phyloP scores from a whole-genome alignment of 345 rosid genomes.

The Trapa bicornis region DNA sequence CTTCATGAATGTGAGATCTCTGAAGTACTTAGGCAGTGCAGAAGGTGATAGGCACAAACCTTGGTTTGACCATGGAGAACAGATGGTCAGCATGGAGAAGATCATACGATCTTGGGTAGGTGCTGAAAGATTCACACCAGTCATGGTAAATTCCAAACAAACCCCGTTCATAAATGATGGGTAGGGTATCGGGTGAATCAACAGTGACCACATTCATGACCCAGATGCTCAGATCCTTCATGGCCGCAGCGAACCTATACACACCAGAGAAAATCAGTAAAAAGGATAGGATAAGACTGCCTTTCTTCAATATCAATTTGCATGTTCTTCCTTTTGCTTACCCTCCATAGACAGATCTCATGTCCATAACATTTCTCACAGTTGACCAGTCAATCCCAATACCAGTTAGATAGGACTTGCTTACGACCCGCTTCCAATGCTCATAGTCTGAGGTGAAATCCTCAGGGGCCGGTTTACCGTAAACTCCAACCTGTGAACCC shows the following conservation, averaged over 20 bases:
- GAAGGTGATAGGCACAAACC: conserved; percentile 20
- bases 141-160: conserved; percentile 77
- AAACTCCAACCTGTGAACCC: conserved; percentile 79
- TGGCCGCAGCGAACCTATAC: conserved; percentile 70
- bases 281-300: background rate
- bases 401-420: conserved; percentile 59
- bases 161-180: conserved; percentile 60
- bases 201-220: conserved; percentile 80
- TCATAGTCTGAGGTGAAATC: conserved; percentile 65
- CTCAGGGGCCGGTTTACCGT: conserved; percentile 83
- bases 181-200: conserved; percentile 46
- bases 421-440: conserved; percentile 87
- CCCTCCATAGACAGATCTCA: conserved; percentile 97
- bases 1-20: too few relatives aligned
- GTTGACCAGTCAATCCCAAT: conserved; percentile 53
- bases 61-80: conserved; percentile 65
- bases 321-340: conserved; percentile 14
- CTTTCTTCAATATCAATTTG: background rate
- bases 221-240: conserved; percentile 57
- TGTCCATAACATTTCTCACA: conserved; percentile 74
- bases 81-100: conserved; percentile 88
- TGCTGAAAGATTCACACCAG: conserved; percentile 82
- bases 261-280: background rate
- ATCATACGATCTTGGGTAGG: conserved; percentile 88
- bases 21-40: too few relatives aligned